Percentiles rank a stretch among this genome's conserved stretches.
Evolutionary conservation across 2,329 filamentous ascomycete species (phyloP).

Genomic region (Talaromyces atroroseus): DNA sequence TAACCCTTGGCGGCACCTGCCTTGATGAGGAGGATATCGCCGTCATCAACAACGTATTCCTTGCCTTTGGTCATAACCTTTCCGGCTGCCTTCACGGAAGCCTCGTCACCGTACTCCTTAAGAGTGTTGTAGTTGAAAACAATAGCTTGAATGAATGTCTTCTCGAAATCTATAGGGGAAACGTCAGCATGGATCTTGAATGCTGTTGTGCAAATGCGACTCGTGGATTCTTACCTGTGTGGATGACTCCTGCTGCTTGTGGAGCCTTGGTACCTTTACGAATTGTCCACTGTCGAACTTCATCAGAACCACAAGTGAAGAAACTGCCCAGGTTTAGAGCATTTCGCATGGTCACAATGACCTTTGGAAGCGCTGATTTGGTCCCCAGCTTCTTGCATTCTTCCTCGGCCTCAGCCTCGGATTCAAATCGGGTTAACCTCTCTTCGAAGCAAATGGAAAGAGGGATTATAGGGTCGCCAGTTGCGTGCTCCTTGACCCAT

Average conservation of each 20-base stretch:
- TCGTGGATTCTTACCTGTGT: conserved; percentile 50
- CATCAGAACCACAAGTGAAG: conserved; percentile 93
- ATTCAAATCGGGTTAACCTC: conserved; percentile 68
- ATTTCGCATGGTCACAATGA: conserved; percentile 89
- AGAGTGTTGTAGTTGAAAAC: conserved; percentile 83
- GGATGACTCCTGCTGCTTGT: conserved; percentile 93
- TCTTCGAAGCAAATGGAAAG: conserved; percentile 93
- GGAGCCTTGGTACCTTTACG: conserved; percentile 95
- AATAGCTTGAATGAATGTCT: conserved; percentile 96
- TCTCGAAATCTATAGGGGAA: conserved; percentile 70
- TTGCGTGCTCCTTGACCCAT: conserved; percentile 88
- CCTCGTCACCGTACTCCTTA: conserved; percentile 83
- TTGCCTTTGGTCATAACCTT: conserved; percentile 99
- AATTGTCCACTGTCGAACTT: conserved; percentile 98
- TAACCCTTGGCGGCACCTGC: conserved; percentile 46
- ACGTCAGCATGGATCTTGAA: not conserved
- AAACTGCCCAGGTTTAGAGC: conserved; percentile 85
- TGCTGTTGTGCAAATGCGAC: not conserved
- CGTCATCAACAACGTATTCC: conserved; percentile 65
- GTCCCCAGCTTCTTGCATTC: conserved; percentile 85
- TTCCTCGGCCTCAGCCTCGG: conserved; percentile 68
- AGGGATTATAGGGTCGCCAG: conserved; percentile 85
- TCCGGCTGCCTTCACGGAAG: conserved; percentile 82
- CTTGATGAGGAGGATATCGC: conserved; percentile 77
- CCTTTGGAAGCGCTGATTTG: conserved; percentile 85